Base-by-base conservation (phyloP, 495 filamentous ascomycete genomes). In the Talaromyces trachyspermus region DNA sequence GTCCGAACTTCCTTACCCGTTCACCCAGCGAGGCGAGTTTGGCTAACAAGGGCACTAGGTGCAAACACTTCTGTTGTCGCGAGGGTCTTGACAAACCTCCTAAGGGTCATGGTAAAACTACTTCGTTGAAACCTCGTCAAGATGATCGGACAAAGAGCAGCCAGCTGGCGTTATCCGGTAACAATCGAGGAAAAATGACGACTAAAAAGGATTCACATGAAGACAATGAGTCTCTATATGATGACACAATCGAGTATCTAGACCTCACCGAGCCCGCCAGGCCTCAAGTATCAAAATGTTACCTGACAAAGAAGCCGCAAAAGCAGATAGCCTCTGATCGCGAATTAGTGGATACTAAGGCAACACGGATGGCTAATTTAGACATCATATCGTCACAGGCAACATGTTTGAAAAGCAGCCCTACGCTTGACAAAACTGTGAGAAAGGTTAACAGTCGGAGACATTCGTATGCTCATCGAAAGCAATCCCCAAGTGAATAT, bases 31-130 rank as follows among this genome's bases (percentile, higher is more conserved):
- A n/a, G n/a, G n/a, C n/a, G n/a, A n/a, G n/a, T n/a, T n/a, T 17
- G 17, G 11, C 40, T 25, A 7, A 30, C 7, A 2, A 27, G n/a
- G n/a, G 22, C 23, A 15, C 12, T 44, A 82, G 79, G 32, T 88
- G 84, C 64, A 86, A 83, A 55, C 92, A 98, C 55, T 63, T 80
- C 27, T 98, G 92, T 55, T 98, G 92, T 59, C 80, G 78, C n/a
- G 86, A 95, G 38, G 91, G 91, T 1, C 56, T 92, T 4, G 84
- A 89, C 25, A 94, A 86, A 46, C 84, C 79, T 25, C 81, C 84
- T 5, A 89, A 83, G 49, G 61, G 67, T 1, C 60, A 65, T n/a
- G 74, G 69, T 33, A 72, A 60, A 38, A 20, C 1, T 20, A 22
- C 5, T 25, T 29, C 29, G 15, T n/a, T 26, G 12, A 20, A 45